Evolutionary conservation across 23 red algal species (phyloP).

Genomic region (Agarophyton chilense): DNA sequence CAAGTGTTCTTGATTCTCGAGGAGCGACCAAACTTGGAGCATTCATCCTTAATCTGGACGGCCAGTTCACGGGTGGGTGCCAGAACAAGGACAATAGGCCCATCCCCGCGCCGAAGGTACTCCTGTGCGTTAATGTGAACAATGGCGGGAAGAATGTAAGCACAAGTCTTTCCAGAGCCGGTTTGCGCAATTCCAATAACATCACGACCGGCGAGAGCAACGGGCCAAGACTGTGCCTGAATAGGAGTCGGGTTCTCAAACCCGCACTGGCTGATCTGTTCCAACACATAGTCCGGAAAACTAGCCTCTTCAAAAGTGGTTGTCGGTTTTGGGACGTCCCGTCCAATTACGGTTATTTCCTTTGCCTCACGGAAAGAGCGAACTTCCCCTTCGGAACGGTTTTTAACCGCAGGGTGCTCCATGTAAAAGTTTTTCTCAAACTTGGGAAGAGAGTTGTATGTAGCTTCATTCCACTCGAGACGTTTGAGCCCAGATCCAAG

Average conservation of each 20-base stretch:
- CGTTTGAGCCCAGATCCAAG: conserved; percentile 57
- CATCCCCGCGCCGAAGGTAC: conserved; percentile 80
- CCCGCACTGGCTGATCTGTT: conserved; percentile 72
- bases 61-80: conserved; percentile 96
- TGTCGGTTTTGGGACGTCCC: conserved; percentile 78
- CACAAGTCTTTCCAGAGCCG: conserved; percentile 93
- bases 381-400: conserved; percentile 56
- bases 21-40: conserved; percentile 75
- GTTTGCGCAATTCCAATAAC: conserved; percentile 96
- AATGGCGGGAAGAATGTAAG: conserved; percentile 93
- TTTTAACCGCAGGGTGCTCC: conserved; percentile 90
- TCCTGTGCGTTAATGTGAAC: conserved; percentile 96
- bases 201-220: conserved; percentile 87
- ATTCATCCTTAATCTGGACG: conserved; percentile 91
- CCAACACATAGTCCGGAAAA: conserved; percentile 91
- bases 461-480: conserved; percentile 40
- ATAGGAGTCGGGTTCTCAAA: conserved; percentile 84
- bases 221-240: conserved; percentile 97
- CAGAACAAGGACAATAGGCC: conserved; percentile 91
- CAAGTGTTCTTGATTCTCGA: conserved; percentile 92
- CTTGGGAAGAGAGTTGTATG: conserved; percentile 65
- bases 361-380: conserved; percentile 48
- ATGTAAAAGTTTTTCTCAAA: conserved; percentile 99
- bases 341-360: conserved; percentile 85
- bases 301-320: conserved; percentile 88